Percentiles rank a stretch among this genome's conserved stretches.
Conservation (phyloP, 2,329 filamentous ascomycete genomes). For the Ophiostoma himal-ulmi region DNA sequence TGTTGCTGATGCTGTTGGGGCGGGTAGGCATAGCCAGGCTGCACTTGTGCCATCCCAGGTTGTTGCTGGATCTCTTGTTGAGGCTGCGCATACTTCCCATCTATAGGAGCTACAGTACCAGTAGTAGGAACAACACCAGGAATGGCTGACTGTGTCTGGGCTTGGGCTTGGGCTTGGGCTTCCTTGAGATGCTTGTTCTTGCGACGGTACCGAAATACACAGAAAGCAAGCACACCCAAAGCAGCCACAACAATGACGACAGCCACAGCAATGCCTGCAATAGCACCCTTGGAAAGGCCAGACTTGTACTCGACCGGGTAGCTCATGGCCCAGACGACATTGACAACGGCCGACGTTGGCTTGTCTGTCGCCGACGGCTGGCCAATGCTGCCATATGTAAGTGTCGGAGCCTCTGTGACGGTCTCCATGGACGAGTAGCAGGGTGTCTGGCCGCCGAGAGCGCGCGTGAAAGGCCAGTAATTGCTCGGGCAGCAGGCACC, state of each 20-base stretch:
- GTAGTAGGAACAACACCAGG: background rate
- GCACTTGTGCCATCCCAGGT: background rate
- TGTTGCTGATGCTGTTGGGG: background rate
- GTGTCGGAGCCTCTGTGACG: conserved; percentile 23
- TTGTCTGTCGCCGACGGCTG: conserved; percentile 25
- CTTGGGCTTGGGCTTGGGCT: background rate
- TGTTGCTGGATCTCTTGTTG: background rate
- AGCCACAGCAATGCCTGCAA: conserved; percentile 26
- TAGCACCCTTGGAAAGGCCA: conserved; percentile 39
- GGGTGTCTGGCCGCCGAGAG: conserved; percentile 30
- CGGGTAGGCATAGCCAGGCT: background rate
- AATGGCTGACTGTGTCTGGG: background rate
- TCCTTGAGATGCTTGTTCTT: background rate
- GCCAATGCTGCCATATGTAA: conserved; percentile 26
- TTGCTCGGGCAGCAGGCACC: conserved; percentile 30
- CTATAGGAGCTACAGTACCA: background rate
- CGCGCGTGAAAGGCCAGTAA: conserved; percentile 29
- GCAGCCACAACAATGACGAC: background rate
- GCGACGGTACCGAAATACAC: background rate
- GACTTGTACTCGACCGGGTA: conserved; percentile 27
- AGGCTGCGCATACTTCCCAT: background rate
- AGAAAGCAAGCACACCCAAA: background rate
- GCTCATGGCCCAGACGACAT: conserved; percentile 31
- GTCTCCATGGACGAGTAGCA: conserved; percentile 29
- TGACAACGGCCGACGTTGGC: conserved; percentile 30